Conservation (phyloP, 2,329 filamentous ascomycete genomes). For the Colletotrichum sp. region DNA sequence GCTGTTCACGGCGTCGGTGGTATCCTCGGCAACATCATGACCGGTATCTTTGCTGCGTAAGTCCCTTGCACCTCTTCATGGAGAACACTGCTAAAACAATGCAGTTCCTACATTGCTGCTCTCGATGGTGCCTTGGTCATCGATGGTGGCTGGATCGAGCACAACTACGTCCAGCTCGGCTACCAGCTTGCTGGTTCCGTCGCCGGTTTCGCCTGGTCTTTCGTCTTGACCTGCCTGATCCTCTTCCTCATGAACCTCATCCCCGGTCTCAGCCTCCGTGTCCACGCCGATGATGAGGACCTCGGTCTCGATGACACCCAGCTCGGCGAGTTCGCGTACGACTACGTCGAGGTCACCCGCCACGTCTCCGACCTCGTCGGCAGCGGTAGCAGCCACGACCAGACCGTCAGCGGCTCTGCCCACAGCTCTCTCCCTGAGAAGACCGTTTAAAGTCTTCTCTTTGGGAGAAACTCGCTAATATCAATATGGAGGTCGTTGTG, state of each 20-base stretch:
- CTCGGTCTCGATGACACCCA: conserved; percentile 76
- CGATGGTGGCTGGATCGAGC: conserved; percentile 72
- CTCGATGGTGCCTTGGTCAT: conserved; percentile 70
- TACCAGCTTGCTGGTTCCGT: conserved; percentile 74
- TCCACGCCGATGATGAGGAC: conserved; percentile 70
- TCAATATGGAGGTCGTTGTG: neutral
- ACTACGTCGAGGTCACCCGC: conserved; percentile 75
- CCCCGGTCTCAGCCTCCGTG: conserved; percentile 73
- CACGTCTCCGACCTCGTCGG: conserved; percentile 59
- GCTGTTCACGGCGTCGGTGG: conserved; percentile 88
- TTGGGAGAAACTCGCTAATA: neutral
- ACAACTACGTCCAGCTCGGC: conserved; percentile 73
- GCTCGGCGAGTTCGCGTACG: conserved; percentile 83
- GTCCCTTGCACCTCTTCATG: conserved; percentile 29
- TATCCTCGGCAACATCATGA: conserved; percentile 80
- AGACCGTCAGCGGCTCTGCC: conserved; percentile 9
- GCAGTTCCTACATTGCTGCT: conserved; percentile 70
- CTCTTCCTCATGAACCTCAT: conserved; percentile 74
- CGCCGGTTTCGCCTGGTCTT: conserved; percentile 69
- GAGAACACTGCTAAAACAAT: neutral
- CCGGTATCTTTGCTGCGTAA: conserved; percentile 76
- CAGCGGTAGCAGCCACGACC: neutral
- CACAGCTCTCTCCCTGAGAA: conserved; percentile 23
- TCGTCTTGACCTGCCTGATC: conserved; percentile 71
- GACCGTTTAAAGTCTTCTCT: neutral